Evolutionary conservation across 2,329 filamentous ascomycete species (phyloP).

Genomic region (Penicillium sp.): DNA sequence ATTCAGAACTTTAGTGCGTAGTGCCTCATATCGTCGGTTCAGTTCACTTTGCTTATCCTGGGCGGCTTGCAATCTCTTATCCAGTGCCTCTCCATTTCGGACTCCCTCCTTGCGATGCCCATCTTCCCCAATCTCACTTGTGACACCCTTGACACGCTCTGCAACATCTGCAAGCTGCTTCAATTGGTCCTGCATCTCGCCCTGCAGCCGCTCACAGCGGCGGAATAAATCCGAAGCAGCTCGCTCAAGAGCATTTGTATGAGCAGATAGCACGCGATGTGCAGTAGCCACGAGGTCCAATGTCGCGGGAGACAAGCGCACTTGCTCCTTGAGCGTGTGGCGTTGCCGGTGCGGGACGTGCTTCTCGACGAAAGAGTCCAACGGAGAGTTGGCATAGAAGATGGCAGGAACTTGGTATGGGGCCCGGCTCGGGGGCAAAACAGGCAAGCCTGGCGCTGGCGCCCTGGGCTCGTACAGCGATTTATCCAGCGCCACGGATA

Average conservation of each 20-base stretch:
- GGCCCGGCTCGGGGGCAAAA: conserved; percentile 30
- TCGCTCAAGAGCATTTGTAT: conserved; percentile 40
- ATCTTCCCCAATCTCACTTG: conserved; percentile 32
- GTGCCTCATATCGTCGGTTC: conserved; percentile 35
- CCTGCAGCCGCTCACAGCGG: conserved; percentile 42
- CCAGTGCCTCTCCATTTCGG: conserved; percentile 28
- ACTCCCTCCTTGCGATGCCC: conserved; percentile 27
- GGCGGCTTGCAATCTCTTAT: conserved; percentile 35
- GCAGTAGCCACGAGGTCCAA: conserved; percentile 42
- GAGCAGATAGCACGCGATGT: conserved; percentile 40
- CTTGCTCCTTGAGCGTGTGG: conserved; percentile 37
- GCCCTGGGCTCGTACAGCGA: conserved; percentile 21
- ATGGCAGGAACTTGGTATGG: conserved; percentile 38
- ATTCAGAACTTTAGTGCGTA: conserved; percentile 38
- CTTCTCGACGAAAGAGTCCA: conserved; percentile 37
- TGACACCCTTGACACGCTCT: conserved; percentile 38
- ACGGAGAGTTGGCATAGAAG: conserved; percentile 32
- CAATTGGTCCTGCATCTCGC: conserved; percentile 42
- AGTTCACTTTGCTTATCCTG: conserved; percentile 36
- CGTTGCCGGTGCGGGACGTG: conserved; percentile 38
- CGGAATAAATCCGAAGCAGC: conserved; percentile 46
- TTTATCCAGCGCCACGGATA: conserved; percentile 24
- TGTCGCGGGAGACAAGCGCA: conserved; percentile 42
- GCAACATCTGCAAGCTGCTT: conserved; percentile 39
- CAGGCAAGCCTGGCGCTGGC: conserved; percentile 17